Conservation (phyloP, 306 rosid species). For the Castanospermum australe region DNA sequence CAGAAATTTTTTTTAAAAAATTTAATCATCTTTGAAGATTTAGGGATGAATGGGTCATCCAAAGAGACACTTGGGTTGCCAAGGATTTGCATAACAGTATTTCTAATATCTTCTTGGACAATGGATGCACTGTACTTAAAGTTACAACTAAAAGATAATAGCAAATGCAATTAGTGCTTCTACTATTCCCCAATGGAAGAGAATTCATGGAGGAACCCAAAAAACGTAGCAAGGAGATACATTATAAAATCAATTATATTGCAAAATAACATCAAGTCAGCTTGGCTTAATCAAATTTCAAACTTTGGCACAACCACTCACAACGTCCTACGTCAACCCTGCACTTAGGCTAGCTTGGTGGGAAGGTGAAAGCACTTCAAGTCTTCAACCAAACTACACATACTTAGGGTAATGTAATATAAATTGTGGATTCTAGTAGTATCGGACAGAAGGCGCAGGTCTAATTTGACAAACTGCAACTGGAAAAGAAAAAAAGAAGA, state of each 20-base stretch:
- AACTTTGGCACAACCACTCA: not conserved
- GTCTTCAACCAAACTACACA: not conserved
- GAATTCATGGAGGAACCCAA: not conserved
- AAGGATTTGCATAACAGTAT: slow-evolving; percentile 9
- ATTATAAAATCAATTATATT: slow-evolving; percentile 1
- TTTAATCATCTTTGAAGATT: not conserved
- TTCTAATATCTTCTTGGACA: not conserved
- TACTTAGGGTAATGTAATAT: not conserved
- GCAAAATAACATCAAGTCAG: not conserved
- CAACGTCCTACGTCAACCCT: not conserved
- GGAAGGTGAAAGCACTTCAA: not conserved
- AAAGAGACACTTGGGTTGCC: not conserved
- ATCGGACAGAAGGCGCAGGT: not conserved
- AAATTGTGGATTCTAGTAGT: not conserved
- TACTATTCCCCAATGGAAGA: not conserved
- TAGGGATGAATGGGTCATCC: not conserved
- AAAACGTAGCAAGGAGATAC: not conserved
- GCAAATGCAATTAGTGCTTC: not conserved
- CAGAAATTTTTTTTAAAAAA: not conserved
- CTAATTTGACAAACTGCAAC: not conserved
- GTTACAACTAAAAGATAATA: not conserved
- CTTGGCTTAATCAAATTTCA: not conserved
- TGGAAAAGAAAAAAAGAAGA: not conserved
- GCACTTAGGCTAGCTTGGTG: not conserved
- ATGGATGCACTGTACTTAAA: not conserved